phyloP scores from a whole-genome alignment of 164 flowering plant genomes.

The Magnolia sinica region DNA sequence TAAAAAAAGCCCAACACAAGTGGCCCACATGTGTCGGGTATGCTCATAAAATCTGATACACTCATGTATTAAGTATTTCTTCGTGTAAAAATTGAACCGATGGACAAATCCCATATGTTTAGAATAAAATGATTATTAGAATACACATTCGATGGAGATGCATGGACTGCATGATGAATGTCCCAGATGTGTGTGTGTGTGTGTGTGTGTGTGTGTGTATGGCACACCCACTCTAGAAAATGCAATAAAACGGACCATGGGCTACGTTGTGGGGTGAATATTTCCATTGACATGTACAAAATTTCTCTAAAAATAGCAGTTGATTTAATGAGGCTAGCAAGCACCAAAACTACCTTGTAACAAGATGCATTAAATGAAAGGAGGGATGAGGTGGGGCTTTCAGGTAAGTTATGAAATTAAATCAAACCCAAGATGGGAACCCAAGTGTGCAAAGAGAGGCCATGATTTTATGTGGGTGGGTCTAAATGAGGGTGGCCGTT shows the following conservation, averaged over 20 bases:
- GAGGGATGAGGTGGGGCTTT: not conserved
- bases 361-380: conserved; percentile 4
- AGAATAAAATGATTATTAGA: too few species aligned
- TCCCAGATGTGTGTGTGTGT: too few species aligned
- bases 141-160: too few species aligned
- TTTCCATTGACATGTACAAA: not conserved
- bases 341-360: conserved; percentile 9
- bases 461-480: not conserved
- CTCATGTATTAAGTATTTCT: not conserved
- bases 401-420: not conserved
- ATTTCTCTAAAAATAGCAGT: not conserved
- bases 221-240: not conserved
- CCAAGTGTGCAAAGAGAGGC: not conserved
- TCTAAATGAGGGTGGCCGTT: not conserved
- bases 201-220: too few species aligned
- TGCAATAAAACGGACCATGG: not conserved
- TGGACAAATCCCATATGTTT: too few species aligned
- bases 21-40: not conserved
- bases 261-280: not conserved
- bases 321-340: conserved; percentile 4
- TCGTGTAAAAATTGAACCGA: not conserved
- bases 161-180: too few species aligned
- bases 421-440: not conserved
- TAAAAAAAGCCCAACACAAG: not conserved
- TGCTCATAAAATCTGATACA: not conserved